Evolutionary conservation across 2,329 filamentous ascomycete species (phyloP).

Genomic region (Penicillium psychrosexuale): DNA sequence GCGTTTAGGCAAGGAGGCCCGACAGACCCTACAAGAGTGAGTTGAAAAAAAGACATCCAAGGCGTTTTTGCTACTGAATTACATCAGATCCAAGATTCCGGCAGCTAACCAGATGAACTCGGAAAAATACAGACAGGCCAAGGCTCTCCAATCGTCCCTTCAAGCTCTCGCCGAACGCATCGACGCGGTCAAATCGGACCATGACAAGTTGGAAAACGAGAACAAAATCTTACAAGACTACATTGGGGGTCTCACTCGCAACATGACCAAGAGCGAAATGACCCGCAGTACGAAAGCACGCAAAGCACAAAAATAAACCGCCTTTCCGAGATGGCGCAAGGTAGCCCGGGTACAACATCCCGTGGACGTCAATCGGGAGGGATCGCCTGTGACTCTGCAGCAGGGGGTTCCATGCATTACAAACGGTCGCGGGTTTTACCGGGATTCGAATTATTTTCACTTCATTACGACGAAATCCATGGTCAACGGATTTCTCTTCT

Average conservation of each 20-base stretch:
- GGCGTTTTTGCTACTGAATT: neutral
- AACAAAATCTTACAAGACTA: slow-evolving; percentile 98
- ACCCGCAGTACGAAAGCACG: slow-evolving; percentile 53
- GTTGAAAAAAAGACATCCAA: slow-evolving; percentile 25
- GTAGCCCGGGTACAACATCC: slow-evolving; percentile 15
- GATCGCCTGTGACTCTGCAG: neutral
- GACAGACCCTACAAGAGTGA: slow-evolving; percentile 61
- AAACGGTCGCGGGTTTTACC: slow-evolving; percentile 4
- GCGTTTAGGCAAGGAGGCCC: slow-evolving; percentile 76
- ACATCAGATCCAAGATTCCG: neutral
- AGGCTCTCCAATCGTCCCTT: slow-evolving; percentile 82
- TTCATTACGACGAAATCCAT: slow-evolving; percentile 3
- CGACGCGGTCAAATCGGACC: slow-evolving; percentile 88
- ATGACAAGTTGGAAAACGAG: slow-evolving; percentile 93
- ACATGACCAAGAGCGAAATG: slow-evolving; percentile 57
- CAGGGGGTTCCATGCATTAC: slow-evolving; percentile 1
- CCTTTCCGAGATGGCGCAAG: slow-evolving; percentile 8
- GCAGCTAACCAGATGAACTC: neutral
- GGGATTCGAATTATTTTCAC: slow-evolving; percentile 4
- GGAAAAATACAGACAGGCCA: slow-evolving; percentile 66
- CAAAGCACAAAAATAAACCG: slow-evolving; percentile 39
- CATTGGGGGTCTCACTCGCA: slow-evolving; percentile 91
- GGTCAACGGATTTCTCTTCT: neutral
- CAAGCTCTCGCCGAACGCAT: slow-evolving; percentile 88
- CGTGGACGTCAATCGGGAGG: slow-evolving; percentile 15